Evolutionary conservation across 2,329 filamentous ascomycete species (phyloP), one percentile per base, ranked within the genome.

Genomic region (Epichloe aotearoae): DNA sequence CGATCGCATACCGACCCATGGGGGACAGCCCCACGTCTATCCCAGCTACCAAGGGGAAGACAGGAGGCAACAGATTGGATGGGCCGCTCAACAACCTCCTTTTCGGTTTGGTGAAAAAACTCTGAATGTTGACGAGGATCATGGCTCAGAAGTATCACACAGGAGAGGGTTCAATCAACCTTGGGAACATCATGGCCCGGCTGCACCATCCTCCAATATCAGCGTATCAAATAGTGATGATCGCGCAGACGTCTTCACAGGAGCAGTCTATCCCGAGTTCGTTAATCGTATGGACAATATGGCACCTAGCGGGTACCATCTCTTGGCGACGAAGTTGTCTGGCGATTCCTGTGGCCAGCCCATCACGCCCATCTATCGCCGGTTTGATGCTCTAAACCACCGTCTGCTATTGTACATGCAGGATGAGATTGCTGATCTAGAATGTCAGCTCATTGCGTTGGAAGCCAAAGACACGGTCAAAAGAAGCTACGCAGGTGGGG

Each of bases 311-410:
- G 82, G 82, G 0, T 86, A 86, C 58, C 79, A 84, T 56, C 69
- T 80, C 2, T 64, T 86, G 10, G 80, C 83, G 1, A 71, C 75
- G 2, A 74, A 72, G 46, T 62, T 86, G 4, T 61, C 56, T 46
- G 60, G 56, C 1, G 56, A 55, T n/a, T 45, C 59, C 14, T 55
- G 52, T 14, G 54, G 61, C 1, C 59, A 60, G 12, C 54, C 56
- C 0, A 59, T 74, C 34, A 67, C 62, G 44, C 87, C 88, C 1
- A 76, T 95, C 52, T 95, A 95, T 64, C 80, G 90, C 42, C 83
- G 83, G 51, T 96, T 96, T 60, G 83, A 87, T 62, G 76, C 80
- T 11, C 69, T 95, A 17, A 90, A 93, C 59, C 88, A 95, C 62
- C 82, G 90, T 3, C 69, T 95, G 3, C 70, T 96, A 3, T 72